Percentiles rank a stretch among this genome's conserved stretches.
These are phyloP conservation scores for Aspergillus sp. DNA, from an alignment of 2,329 filamentous ascomycete species.

Conservation along the genomic window DNA sequence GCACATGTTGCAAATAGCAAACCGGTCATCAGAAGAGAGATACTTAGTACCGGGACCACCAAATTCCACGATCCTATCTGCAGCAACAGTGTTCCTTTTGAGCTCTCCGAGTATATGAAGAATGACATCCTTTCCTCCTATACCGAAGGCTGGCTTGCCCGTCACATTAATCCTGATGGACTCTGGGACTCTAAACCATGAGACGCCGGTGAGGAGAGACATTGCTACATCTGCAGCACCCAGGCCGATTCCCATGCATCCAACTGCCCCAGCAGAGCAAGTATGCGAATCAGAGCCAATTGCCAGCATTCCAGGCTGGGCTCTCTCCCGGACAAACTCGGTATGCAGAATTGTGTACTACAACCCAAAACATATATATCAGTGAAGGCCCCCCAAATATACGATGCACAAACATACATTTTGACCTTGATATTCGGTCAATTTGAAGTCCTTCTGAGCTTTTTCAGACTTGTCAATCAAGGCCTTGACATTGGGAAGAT, in stretches of 20 bases:
- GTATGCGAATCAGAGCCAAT: constrained; percentile 46
- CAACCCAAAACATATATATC: neutral
- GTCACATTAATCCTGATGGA: constrained; percentile 37
- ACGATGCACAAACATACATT: constrained; percentile 17
- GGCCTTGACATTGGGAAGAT: constrained; percentile 28
- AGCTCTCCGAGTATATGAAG: constrained; percentile 40
- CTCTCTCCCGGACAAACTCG: constrained; percentile 42
- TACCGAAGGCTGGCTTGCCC: constrained; percentile 29
- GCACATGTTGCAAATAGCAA: constrained; percentile 46
- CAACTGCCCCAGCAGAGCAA: constrained; percentile 40
- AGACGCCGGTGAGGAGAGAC: constrained; percentile 43
- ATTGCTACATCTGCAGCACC: constrained; percentile 44
- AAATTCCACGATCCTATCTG: constrained; percentile 44
- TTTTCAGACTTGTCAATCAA: constrained; percentile 35
- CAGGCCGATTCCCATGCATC: constrained; percentile 41
- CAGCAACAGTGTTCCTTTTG: constrained; percentile 44
- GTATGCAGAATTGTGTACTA: constrained; percentile 44
- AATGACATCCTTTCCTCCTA: constrained; percentile 45
- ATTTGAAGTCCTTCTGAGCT: constrained; percentile 37
- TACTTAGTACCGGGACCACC: constrained; percentile 36
- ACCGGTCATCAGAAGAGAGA: constrained; percentile 41
- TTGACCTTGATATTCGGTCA: constrained; percentile 41
- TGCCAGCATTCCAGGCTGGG: constrained; percentile 41
- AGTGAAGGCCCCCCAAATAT: neutral
- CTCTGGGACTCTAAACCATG: constrained; percentile 45